Evolutionary conservation across 306 rosid genomes (phyloP).

Genomic region (Prunus dulcis): DNA sequence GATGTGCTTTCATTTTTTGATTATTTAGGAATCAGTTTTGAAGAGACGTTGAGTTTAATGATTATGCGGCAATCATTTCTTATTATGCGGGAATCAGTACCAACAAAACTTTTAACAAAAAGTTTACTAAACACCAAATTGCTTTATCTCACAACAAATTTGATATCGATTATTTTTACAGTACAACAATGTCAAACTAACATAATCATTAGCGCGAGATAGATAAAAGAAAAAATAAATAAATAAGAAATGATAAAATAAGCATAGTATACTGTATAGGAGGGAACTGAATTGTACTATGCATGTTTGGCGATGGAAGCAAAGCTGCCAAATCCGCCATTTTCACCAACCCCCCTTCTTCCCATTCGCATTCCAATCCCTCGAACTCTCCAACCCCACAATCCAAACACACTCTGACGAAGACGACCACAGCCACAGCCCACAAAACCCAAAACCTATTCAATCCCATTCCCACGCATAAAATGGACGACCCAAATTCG

Average conservation of each 20-base stretch:
- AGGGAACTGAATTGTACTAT: neutral
- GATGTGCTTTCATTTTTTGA: no score
- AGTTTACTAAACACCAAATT: no score
- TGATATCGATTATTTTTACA: no score
- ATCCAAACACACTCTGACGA: neutral
- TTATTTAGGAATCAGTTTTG: no score
- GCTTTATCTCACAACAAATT: no score
- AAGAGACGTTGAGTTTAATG: no score
- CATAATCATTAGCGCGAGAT: neutral
- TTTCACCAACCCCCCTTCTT: neutral
- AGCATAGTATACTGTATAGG: neutral
- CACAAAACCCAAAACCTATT: neutral
- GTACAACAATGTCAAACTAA: no score
- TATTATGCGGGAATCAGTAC: no score
- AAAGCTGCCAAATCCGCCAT: conserved; percentile 31
- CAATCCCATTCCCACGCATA: conserved; percentile 5
- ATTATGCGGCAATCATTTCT: no score
- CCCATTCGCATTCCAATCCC: neutral
- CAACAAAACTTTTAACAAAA: no score
- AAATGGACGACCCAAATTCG: conserved; percentile 37
- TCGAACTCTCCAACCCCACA: conserved; percentile 14
- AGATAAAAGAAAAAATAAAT: neutral
- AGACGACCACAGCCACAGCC: neutral
- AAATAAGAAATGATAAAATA: neutral
- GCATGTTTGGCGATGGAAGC: conserved; percentile 31